Conservation (phyloP, 2,329 filamentous ascomycete species). For the Ilyonectria sp. region DNA sequence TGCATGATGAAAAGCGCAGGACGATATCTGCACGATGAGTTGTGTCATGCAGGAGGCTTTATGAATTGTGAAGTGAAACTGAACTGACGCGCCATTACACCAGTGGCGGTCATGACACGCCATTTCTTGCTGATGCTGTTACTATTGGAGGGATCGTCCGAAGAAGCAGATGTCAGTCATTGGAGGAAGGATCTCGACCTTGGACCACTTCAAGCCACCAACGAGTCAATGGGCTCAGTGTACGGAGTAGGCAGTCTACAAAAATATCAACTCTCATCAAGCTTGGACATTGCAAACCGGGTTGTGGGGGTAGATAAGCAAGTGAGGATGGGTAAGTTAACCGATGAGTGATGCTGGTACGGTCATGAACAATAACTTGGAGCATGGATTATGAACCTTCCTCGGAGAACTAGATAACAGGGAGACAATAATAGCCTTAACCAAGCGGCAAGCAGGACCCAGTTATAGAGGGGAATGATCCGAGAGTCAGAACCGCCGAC, state of each 20-base stretch:
- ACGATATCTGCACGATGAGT: not conserved
- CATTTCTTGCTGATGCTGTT: not conserved
- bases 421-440: not conserved
- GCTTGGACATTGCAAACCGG: not conserved
- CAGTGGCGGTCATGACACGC: not conserved
- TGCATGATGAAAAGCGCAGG: not conserved
- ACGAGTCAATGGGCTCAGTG: not conserved
- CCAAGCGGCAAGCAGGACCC: not conserved
- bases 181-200: not conserved
- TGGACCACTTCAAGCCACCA: not conserved
- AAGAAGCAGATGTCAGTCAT: not conserved
- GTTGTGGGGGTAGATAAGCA: not conserved
- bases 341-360: not conserved
- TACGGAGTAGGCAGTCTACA: too few relatives aligned
- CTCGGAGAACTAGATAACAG: not conserved
- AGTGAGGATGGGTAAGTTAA: not conserved
- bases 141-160: too few relatives aligned
- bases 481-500: not conserved
- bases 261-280: not conserved
- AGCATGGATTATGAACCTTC: not conserved
- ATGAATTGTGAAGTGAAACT: constrained; percentile 1
- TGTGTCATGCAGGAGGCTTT: not conserved
- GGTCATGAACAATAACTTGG: not conserved
- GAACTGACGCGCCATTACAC: not conserved
- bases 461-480: not conserved